A percentile compares a stretch with the other conserved stretches of the same genome.
These are phyloP conservation scores for Loxodes magnus DNA, from an alignment of 73 alveolate species.

Conservation along the genomic window DNA sequence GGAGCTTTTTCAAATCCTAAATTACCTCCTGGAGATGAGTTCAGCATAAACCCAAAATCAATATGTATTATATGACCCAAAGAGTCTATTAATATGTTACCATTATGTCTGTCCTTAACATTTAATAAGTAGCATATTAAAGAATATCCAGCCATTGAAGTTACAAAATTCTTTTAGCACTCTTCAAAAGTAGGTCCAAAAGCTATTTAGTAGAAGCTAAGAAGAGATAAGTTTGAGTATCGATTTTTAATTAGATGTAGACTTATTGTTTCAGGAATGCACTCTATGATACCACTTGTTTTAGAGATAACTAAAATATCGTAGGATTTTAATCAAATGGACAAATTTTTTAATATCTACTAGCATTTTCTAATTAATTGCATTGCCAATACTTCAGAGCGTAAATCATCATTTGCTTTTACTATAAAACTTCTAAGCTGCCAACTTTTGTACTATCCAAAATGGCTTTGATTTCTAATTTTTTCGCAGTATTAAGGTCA, in stretches of 20 bases:
- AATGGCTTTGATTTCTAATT: conserved; percentile 28
- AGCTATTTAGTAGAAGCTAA: conserved; percentile 61
- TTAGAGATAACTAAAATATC: conserved; percentile 85
- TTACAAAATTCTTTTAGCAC: conserved; percentile 94
- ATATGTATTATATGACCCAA: conserved; percentile 97
- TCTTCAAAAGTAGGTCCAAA: conserved; percentile 76
- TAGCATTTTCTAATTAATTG: conserved; percentile 76
- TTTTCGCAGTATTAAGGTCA: conserved; percentile 12
- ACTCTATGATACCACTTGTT: conserved; percentile 91
- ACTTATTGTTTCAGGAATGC: conserved; percentile 82
- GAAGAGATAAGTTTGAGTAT: conserved; percentile 46
- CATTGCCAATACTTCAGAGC: conserved; percentile 94
- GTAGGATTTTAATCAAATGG: conserved; percentile 84
- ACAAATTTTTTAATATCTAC: conserved; percentile 58
- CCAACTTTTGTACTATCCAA: conserved; percentile 58
- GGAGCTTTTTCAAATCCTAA: conserved; percentile 97
- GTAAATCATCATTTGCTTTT: conserved; percentile 93
- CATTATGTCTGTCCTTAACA: conserved; percentile 99
- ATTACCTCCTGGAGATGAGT: conserved; percentile 76
- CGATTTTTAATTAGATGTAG: conserved; percentile 87
- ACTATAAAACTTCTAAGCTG: conserved; percentile 71
- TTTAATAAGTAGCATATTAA: conserved; percentile 81
- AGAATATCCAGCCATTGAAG: conserved; percentile 97
- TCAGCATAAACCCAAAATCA: conserved; percentile 96
- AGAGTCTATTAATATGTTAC: conserved; percentile 89